phyloP scores from a whole-genome alignment of 1,284 basidiomycete genomes.

The Violaceomyces palustris region DNA sequence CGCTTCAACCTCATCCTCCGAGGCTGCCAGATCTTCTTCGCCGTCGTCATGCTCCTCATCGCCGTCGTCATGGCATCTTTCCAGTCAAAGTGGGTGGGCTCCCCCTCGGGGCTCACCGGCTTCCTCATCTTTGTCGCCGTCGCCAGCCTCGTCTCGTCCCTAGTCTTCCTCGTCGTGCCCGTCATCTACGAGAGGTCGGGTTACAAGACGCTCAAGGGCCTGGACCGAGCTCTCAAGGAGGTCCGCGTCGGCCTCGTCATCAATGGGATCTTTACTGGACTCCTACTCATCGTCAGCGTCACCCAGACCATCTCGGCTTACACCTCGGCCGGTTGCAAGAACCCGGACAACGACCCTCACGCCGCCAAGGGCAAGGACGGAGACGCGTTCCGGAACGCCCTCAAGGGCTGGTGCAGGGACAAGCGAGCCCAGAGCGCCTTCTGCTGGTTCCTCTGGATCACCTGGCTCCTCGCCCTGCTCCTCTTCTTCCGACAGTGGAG shows the following conservation, averaged over 20 bases:
- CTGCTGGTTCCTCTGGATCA: constrained; percentile 37
- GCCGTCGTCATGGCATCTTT: constrained; percentile 36
- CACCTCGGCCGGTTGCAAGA: constrained; percentile 39
- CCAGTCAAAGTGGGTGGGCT: constrained; percentile 37
- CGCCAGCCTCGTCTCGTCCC: constrained; percentile 20
- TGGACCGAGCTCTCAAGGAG: constrained; percentile 28
- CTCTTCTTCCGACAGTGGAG: constrained; percentile 43
- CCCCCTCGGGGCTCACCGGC: constrained; percentile 40
- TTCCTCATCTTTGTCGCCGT: constrained; percentile 32
- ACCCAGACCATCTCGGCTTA: constrained; percentile 43
- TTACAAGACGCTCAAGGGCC: constrained; percentile 21
- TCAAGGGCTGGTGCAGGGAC: constrained; percentile 38
- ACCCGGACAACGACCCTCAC: constrained; percentile 36
- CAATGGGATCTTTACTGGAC: constrained; percentile 29
- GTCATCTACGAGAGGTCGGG: constrained; percentile 29
- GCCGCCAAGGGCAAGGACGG: constrained; percentile 25
- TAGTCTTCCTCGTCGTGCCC: constrained; percentile 31
- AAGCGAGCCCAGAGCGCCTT: constrained; percentile 45
- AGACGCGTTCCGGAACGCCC: constrained; percentile 23
- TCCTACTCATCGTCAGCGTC: constrained; percentile 32
- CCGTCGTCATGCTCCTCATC: constrained; percentile 27
- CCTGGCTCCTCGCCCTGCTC: constrained; percentile 29
- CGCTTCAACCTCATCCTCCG: constrained; percentile 24
- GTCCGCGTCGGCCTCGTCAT: constrained; percentile 37
- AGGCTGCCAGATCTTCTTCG: constrained; percentile 25